These are phyloP conservation scores for Malus hybrid DNA, from an alignment of 331 rosid genomes.

Conservation along the genomic window DNA sequence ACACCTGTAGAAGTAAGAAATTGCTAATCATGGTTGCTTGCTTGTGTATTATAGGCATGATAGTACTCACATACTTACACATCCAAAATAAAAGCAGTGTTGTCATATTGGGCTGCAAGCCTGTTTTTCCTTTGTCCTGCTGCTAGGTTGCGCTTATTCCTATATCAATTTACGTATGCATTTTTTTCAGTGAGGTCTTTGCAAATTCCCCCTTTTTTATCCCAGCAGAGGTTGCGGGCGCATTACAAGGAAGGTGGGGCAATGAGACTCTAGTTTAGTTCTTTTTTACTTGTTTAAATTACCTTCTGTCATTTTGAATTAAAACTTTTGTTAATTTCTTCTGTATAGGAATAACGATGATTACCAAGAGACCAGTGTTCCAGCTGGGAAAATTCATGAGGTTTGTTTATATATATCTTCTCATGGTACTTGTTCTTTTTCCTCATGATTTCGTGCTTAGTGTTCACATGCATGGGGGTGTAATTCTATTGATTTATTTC, in stretches of 20 bases:
- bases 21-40: not conserved
- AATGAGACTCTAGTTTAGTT: not conserved
- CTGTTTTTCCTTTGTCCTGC: slow-evolving; percentile 1
- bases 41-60: not conserved
- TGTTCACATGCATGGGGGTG: not conserved
- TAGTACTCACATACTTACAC: not conserved
- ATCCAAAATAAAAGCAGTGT: not conserved
- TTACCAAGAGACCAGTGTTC: slow-evolving; percentile 64
- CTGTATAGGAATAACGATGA: slow-evolving; percentile 59
- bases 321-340: not conserved
- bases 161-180: not conserved
- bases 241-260: slow-evolving; percentile 53
- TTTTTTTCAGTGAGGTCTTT: slow-evolving; percentile 66
- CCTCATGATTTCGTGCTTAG: not conserved
- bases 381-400: slow-evolving; percentile 86
- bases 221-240: slow-evolving; percentile 84
- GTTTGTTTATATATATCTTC: slow-evolving; percentile 29
- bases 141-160: not conserved
- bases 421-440: slow-evolving; percentile 5
- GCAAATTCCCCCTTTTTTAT: slow-evolving; percentile 90
- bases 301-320: not conserved
- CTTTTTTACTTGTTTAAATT: not conserved
- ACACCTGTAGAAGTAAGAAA: not conserved
- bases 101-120: not conserved
- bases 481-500: not conserved